Evolutionary conservation across 306 rosid species (phyloP).

Genomic region (Trichosanthes cucumerina): DNA sequence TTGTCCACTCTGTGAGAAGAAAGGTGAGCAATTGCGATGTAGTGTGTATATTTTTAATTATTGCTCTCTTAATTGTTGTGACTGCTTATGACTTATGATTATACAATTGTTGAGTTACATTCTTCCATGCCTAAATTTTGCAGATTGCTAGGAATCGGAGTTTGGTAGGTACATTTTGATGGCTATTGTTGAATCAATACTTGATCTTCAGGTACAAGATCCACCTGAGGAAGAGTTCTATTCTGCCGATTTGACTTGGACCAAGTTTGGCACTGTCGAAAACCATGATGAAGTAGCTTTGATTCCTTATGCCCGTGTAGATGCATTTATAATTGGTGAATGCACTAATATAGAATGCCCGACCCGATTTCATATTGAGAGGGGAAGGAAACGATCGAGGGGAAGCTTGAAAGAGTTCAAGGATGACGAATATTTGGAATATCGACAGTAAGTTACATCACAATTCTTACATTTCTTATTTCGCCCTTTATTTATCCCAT

Average conservation of each 20-base stretch:
- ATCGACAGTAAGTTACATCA: slow-evolving; percentile 55
- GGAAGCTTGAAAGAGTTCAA: slow-evolving; percentile 79
- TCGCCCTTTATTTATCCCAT: background rate
- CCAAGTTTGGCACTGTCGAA: slow-evolving; percentile 65
- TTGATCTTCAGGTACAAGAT: slow-evolving; percentile 65
- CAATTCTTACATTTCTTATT: background rate
- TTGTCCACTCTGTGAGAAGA: too few species aligned
- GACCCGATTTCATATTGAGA: slow-evolving; percentile 75
- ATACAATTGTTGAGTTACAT: background rate
- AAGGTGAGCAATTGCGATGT: too few species aligned
- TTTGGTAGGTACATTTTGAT: slow-evolving; percentile 14
- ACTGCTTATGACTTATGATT: background rate
- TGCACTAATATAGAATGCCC: slow-evolving; percentile 75
- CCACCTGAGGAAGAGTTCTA: slow-evolving; percentile 76
- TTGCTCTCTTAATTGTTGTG: background rate
- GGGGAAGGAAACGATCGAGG: slow-evolving; percentile 57
- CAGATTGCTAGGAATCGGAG: background rate
- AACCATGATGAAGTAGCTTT: slow-evolving; percentile 80
- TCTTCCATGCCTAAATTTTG: background rate
- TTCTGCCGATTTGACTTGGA: slow-evolving; percentile 74
- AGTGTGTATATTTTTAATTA: background rate
- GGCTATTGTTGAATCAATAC: slow-evolving; percentile 62
- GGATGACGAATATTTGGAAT: slow-evolving; percentile 88
- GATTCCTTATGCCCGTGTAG: slow-evolving; percentile 80
- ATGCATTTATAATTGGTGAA: slow-evolving; percentile 82